These are phyloP conservation scores for Wickerhamomyces sp. DNA, from an alignment of 1,139 yeast species.

Conservation along the genomic window DNA sequence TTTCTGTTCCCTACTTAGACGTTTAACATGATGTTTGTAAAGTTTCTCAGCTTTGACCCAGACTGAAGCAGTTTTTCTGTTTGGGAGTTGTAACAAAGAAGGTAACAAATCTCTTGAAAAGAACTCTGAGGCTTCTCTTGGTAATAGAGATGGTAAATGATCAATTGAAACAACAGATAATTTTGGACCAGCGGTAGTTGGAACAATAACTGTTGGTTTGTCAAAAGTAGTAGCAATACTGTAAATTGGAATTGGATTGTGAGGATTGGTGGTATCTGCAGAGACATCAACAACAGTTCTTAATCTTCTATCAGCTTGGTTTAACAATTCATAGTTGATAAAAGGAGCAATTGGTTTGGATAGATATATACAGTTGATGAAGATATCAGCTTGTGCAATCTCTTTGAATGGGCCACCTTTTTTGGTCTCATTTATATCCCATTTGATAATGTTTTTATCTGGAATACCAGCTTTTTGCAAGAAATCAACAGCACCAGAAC, in stretches of 20 bases:
- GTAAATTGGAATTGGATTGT: conserved; percentile 95
- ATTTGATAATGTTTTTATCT: conserved; percentile 72
- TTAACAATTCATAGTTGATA: conserved; percentile 63
- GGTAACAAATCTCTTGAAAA: conserved; percentile 86
- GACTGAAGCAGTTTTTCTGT: conserved; percentile 77
- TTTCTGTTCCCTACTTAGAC: conserved; percentile 41
- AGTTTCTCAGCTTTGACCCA: conserved; percentile 87
- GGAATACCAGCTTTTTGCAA: conserved; percentile 84
- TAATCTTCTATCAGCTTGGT: conserved; percentile 60
- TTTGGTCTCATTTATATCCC: conserved; percentile 98
- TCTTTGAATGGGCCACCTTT: conserved; percentile 97
- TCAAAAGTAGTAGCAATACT: conserved; percentile 82
- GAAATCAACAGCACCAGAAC: conserved; percentile 92
- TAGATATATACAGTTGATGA: conserved; percentile 91
- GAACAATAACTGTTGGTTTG: conserved; percentile 83
- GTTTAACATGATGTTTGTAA: conserved; percentile 77
- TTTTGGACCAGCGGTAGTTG: conserved; percentile 74
- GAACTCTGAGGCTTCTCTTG: conserved; percentile 94
- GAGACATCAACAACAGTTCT: conserved; percentile 95
- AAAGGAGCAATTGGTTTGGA: conserved; percentile 94
- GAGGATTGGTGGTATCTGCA: conserved; percentile 98
- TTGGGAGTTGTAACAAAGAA: conserved; percentile 75
- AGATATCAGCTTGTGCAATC: conserved; percentile 80
- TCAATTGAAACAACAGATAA: conserved; percentile 94
- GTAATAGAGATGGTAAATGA: conserved; percentile 90